phyloP scores from a whole-genome alignment of 768 basidiomycete genomes.

The Tephrocybe sp. region DNA sequence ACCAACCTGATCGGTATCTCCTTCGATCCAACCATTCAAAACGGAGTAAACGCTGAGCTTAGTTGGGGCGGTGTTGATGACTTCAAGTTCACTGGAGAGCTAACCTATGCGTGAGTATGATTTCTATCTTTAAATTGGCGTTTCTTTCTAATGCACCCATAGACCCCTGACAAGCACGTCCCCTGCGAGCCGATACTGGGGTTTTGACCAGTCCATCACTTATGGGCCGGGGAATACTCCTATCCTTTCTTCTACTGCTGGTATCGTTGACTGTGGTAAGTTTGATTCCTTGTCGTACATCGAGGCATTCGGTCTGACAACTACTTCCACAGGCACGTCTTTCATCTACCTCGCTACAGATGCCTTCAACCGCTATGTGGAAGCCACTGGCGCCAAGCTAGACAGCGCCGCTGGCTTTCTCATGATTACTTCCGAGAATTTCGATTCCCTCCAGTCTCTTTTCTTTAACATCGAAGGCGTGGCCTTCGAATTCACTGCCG shows the following conservation, averaged over 20 bases:
- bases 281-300: background rate
- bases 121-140: background rate
- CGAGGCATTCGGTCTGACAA: background rate
- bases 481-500: constrained; percentile 35
- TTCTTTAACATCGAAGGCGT: too few species aligned
- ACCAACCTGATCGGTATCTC: too few species aligned
- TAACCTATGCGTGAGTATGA: constrained; percentile 39
- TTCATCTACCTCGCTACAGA: constrained; percentile 47
- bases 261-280: constrained; percentile 59
- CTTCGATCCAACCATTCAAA: too few species aligned
- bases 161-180: constrained; percentile 46
- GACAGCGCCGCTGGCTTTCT: constrained; percentile 48
- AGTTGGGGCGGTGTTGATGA: constrained; percentile 52
- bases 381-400: constrained; percentile 41
- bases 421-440: constrained; percentile 33
- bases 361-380: constrained; percentile 41
- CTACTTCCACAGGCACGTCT: constrained; percentile 38
- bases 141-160: background rate
- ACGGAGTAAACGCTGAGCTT: constrained; percentile 49
- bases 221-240: constrained; percentile 45
- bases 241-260: constrained; percentile 46
- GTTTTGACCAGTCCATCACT: constrained; percentile 53
- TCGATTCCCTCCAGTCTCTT: constrained; percentile 15
- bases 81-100: constrained; percentile 39
- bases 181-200: constrained; percentile 55